Evolutionary conservation across 306 rosid species (phyloP).

Genomic region (Betula pendula): DNA sequence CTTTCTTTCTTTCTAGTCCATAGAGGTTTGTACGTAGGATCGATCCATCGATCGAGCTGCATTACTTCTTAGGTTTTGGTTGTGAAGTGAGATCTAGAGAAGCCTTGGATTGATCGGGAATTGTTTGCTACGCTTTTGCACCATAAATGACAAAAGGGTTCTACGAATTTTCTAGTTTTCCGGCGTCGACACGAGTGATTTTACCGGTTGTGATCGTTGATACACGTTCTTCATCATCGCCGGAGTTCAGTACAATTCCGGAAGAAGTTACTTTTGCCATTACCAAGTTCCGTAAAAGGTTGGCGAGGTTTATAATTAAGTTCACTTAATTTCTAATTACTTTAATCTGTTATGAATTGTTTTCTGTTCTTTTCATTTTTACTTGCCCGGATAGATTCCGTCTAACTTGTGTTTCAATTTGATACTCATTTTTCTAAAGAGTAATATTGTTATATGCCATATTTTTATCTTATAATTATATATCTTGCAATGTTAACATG

Average conservation of each 20-base stretch:
- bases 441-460: no score
- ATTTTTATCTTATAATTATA: no score
- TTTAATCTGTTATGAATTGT: not conserved
- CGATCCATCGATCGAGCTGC: not conserved
- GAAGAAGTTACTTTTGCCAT: slow-evolving; percentile 44
- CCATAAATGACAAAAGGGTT: slow-evolving; percentile 64
- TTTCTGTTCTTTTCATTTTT: no score
- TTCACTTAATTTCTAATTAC: not conserved
- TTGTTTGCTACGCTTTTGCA: not conserved
- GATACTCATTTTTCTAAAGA: no score
- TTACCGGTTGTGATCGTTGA: slow-evolving; percentile 18
- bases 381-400: not conserved
- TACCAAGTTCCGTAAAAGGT: slow-evolving; percentile 76
- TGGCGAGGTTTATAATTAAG: not conserved
- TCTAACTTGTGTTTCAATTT: not conserved
- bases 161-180: slow-evolving; percentile 12
- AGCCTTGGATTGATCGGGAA: not conserved
- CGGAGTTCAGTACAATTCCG: slow-evolving; percentile 45
- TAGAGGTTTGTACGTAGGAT: not conserved
- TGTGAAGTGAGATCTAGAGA: not conserved
- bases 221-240: slow-evolving; percentile 43
- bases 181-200: slow-evolving; percentile 13
- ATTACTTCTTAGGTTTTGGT: not conserved
- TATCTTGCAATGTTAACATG: no score
- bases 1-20: not conserved